Conservation (phyloP, 345 rosid genomes). For the Camelina sativa region DNA sequence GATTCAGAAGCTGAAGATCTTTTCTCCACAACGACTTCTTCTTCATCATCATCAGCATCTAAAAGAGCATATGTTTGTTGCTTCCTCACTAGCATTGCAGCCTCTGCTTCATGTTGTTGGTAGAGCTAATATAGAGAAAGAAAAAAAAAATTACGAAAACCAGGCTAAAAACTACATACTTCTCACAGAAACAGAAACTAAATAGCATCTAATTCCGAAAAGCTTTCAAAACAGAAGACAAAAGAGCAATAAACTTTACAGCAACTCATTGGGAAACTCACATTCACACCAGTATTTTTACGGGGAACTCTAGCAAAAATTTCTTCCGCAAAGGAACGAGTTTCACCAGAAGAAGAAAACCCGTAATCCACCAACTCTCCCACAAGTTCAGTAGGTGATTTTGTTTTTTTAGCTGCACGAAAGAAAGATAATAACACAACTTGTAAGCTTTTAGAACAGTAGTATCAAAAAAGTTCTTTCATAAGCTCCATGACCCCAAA, state of each 20-base stretch:
- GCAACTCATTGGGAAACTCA: slow-evolving; percentile 44
- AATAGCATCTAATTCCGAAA: neutral
- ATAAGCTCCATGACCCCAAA: slow-evolving; percentile 24
- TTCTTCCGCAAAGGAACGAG: slow-evolving; percentile 61
- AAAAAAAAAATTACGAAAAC: slow-evolving; percentile 8
- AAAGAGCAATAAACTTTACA: neutral
- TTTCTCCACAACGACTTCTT: slow-evolving; percentile 39
- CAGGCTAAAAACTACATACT: slow-evolving; percentile 8
- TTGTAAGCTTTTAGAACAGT: neutral
- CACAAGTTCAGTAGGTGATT: slow-evolving; percentile 62
- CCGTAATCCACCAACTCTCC: slow-evolving; percentile 59
- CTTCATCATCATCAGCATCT: slow-evolving; percentile 75
- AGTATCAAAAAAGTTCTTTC: slow-evolving; percentile 1
- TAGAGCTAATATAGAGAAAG: slow-evolving; percentile 55
- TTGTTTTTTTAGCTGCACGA: slow-evolving; percentile 70
- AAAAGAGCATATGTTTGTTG: slow-evolving; percentile 66
- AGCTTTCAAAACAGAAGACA: slow-evolving; percentile 13
- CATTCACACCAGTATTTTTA: slow-evolving; percentile 54
- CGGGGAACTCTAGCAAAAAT: slow-evolving; percentile 64
- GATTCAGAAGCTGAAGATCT: slow-evolving; percentile 53
- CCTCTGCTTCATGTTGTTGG: slow-evolving; percentile 85
- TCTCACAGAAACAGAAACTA: neutral
- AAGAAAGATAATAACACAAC: neutral
- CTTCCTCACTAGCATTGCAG: slow-evolving; percentile 77
- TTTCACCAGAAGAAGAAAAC: slow-evolving; percentile 57